Percentiles rank a stretch among this genome's conserved stretches.
Conservation (phyloP, 164 flowering plant genomes). For the grape (Vitis vinifera) region ASM3070453v1 NC_081818.1:1132001-1132500, state of each 20-base stretch:
- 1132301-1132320: slow-evolving; percentile 74
- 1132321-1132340: slow-evolving; percentile 34
- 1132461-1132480: slow-evolving; percentile 58
- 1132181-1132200: slow-evolving; percentile 59
- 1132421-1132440: slow-evolving; percentile 77
- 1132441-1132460: slow-evolving; percentile 47
- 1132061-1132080: slow-evolving; percentile 65
- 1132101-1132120: slow-evolving; percentile 62
- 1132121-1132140: slow-evolving; percentile 64
- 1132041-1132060: slow-evolving; percentile 42
- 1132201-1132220: slow-evolving; percentile 72
- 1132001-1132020: slow-evolving; percentile 91
- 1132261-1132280: slow-evolving; percentile 41
- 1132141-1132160: slow-evolving; percentile 52
- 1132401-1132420: slow-evolving; percentile 69
- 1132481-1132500: slow-evolving; percentile 70
- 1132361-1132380: slow-evolving; percentile 58
- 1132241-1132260: slow-evolving; percentile 57
- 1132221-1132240: slow-evolving; percentile 81
- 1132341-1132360: slow-evolving; percentile 46
- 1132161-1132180: slow-evolving; percentile 59
- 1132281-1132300: slow-evolving; percentile 63
- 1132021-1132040: slow-evolving; percentile 50
- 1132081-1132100: slow-evolving; percentile 72
- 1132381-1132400: slow-evolving; percentile 55